Base-by-base conservation (phyloP, 2,329 filamentous ascomycete species). In the Penicillium psychrosexuale region DNA sequence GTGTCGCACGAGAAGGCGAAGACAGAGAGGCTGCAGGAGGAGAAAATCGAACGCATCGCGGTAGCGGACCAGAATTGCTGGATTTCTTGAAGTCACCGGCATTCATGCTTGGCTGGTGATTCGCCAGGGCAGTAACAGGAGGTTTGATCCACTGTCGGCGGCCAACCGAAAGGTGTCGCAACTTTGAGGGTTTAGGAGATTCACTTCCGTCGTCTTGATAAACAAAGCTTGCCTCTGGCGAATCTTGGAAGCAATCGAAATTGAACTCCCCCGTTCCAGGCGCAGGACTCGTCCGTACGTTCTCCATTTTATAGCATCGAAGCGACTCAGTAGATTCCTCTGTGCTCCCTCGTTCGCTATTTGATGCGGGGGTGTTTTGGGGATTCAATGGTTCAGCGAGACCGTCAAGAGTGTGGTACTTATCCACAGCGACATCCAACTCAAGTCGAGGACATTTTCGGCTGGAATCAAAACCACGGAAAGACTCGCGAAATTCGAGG, bases 311-410 rank as follows among this genome's bases (percentile, higher is more conserved):
- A 8, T 58, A 36, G 39, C 15, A 27, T 7, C 24, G 39, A 27
- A 31, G 47, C 24, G 28, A 27, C 5, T 40, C 37, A 3, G 34
- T 30, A 3, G 13, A 22, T 27, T 53, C 52, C n/a, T 50, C 39
- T 1, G 22, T 52, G 36, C 57, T 58, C 1, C 42, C 46, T 33
- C 44, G 37, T 19, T 44, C 54, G 39, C 56, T 59, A 42, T 51
- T 44, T 31, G 63, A 60, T 9, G 54, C 55, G 2, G 61, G 61
- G 9, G 63, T 62, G 31, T 63, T 63, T 22, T 60, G 61, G 9
- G 62, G 63, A 22, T 58, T 59, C 39, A 45, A 30, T 2, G 54
- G 54, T 31, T 62, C 60, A 17, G 44, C 13, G 46, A 59, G 46
- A 5, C 56, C 54, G 22, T 64, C 63, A 22, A 63, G 59, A 5